Evolutionary conservation across 228 moss, liverwort and hornwort species (phyloP), one percentile per base, ranked within the genome.

Genomic region (Sphagnum magellanicum): DNA sequence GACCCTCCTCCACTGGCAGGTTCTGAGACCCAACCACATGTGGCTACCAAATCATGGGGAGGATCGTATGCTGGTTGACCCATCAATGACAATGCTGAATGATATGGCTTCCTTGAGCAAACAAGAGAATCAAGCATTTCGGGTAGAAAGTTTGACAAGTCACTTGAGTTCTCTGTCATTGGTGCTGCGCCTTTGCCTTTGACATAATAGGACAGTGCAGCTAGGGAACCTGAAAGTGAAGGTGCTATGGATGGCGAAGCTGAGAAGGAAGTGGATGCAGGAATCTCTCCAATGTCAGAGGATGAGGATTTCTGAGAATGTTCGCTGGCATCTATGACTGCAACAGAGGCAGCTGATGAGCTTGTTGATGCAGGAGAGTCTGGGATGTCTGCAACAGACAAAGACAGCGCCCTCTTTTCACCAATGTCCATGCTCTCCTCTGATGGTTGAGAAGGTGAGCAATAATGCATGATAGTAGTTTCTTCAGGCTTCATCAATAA

Each of bases 31-130:
- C 68, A 32, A 55, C 63, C 66, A 47, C 66, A 67, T 60, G 71
- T 74, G 49, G 70, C 70, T 55, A 72, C 55, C 68, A 65, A 61
- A 49, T 69, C 67, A 17, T 58, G 64, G 6, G 32, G 50, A 16
- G 65, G 71, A 53, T 59, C 17, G 48, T 64, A 69, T 11, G 68
- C 52, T 46, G 68, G 73, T 58, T 83, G 71, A 68, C 68, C 79
- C 50, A 68, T 71, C 32, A 32, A 32, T 5, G 79, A 72, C 64
- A 79, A 68, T 64, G 83, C 76, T 69, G 69, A 61, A 5, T 76
- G 73, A 60, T 77, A 63, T 50, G 68, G 66, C 68, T 63, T 77
- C 32, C 32, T 32, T 32, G 32, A 32, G 32, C 32, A 32, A 32
- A 32, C 32, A 32, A 32, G 32, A 32, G 32, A 32, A 32, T 32